Evolutionary conservation across 768 basidiomycete species (phyloP), one percentile per base, ranked within the genome.

Genomic region (Boletus eberwhitei): DNA sequence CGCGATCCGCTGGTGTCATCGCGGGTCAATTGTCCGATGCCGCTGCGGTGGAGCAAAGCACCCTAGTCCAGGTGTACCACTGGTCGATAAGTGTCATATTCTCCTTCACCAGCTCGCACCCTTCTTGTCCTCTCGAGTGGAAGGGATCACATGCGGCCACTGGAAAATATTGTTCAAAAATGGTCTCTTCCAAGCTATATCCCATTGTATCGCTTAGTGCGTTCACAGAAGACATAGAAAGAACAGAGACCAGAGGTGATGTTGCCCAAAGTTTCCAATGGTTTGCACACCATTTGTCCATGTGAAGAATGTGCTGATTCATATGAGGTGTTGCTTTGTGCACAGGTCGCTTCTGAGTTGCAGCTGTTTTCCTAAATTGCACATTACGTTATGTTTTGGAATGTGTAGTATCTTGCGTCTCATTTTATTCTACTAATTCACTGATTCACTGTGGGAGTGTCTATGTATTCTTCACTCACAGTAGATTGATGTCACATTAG

Each of bases 21-120:
- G 77, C 72, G 7, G 82, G 80, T 29, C 85, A 79, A 36, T 77
- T 73, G 42, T 91, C 90, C 1, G 84, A 79, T 4, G 85, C 76
- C 3, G 81, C 74, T 5, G 90, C 85, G 2, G 90, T 92, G n/a
- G 87, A 81, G 59, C 89, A 93, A n/a, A 96, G 77, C 21, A 88
- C 78, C 58, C 89, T 89, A 50, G 92, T 77, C 91, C 91, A 93
- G 21, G 85, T 72, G 56, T 86, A 80, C 91, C 91, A 93, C 68
- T 93, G 90, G 40, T 85, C 83, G 32, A 90, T 77, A 19, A 83
- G 66, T 14, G 67, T 65, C 63, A 76, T 82, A 60, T 85, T 83
- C 7, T 89, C 88, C 35, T 73, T 70, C 12, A 86, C 73, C 8
- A 78, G 58, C 47, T 78, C 81, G 24, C 74, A 62, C 0, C 80